A percentile compares a stretch with the other conserved stretches of the same genome.
Evolutionary conservation across 306 rosid species (phyloP).

Genomic region (Quercus engelmannii): DNA sequence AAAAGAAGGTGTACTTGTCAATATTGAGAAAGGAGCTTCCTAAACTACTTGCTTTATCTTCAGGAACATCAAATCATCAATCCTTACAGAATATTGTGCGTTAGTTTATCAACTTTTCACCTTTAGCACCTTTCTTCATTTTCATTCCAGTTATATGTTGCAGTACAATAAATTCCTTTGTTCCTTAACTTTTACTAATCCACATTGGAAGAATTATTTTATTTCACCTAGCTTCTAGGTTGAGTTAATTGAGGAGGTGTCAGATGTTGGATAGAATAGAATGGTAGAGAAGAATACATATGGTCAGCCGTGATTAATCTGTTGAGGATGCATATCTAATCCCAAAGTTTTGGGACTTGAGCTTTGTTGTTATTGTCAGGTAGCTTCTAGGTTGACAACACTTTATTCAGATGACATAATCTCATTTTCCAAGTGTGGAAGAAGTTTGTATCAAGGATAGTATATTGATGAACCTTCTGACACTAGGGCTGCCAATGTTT

Average conservation of each 20-base stretch:
- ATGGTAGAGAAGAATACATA: no score
- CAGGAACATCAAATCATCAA: constrained; percentile 70
- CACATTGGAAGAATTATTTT: background rate
- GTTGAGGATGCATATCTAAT: no score
- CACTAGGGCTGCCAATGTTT: background rate
- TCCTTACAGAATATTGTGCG: constrained; percentile 85
- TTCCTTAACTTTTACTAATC: background rate
- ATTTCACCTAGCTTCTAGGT: background rate
- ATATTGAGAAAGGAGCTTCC: constrained; percentile 87
- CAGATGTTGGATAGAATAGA: no score
- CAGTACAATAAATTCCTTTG: constrained; percentile 6
- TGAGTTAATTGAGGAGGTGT: no score
- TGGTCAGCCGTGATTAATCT: no score
- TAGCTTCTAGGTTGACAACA: background rate
- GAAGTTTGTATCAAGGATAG: background rate
- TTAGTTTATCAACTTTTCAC: constrained; percentile 16
- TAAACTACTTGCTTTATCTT: constrained; percentile 66
- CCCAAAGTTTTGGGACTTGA: no score
- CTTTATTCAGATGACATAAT: background rate
- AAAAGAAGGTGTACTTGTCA: constrained; percentile 79
- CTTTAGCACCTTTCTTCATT: constrained; percentile 2
- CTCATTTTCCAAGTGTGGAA: background rate
- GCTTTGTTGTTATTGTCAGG: background rate
- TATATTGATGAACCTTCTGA: background rate
- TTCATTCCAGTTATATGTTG: background rate